These are phyloP conservation scores for Lachancea meyersii DNA, from an alignment of 805 yeast genomes.

Conservation along the genomic window DNA sequence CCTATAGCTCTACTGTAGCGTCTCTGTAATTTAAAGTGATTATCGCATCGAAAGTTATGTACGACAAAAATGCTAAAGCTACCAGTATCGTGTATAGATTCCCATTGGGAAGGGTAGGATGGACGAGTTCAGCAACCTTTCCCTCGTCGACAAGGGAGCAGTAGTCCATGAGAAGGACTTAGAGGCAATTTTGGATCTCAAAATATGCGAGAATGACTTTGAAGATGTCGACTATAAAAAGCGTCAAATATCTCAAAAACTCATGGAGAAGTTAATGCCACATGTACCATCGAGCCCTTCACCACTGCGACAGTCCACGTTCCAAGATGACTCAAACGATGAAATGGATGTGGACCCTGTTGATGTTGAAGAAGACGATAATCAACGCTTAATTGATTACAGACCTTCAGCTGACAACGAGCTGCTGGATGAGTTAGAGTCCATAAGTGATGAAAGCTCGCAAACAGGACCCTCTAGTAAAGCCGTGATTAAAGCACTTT, in stretches of 20 bases:
- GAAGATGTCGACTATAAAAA: conserved; percentile 1
- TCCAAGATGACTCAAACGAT: conserved; percentile 12
- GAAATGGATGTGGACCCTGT: conserved; percentile 19
- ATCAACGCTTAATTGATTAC: background rate
- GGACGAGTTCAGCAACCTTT: conserved; percentile 10
- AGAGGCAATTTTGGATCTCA: conserved; percentile 17
- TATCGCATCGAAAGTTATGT: background rate
- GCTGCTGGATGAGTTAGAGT: conserved; percentile 9
- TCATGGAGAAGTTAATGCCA: conserved; percentile 15
- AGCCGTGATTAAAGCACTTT: conserved; percentile 19
- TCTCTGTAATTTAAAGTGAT: background rate
- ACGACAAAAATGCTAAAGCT: background rate
- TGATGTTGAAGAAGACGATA: background rate
- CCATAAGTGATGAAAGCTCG: conserved; percentile 3
- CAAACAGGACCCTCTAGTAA: conserved; percentile 8
- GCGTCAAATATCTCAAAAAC: conserved; percentile 13
- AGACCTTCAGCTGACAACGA: conserved; percentile 4
- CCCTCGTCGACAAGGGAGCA: conserved; percentile 5
- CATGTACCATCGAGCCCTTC: conserved; percentile 17
- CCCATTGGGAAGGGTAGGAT: background rate
- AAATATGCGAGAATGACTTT: conserved; percentile 11
- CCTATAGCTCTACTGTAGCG: background rate
- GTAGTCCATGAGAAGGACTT: conserved; percentile 17
- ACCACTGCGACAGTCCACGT: conserved; percentile 13
- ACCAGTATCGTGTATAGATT: background rate